These are phyloP conservation scores for Phialophora chinensis DNA, from an alignment of 2,329 filamentous ascomycete species.

Conservation along the genomic window DNA sequence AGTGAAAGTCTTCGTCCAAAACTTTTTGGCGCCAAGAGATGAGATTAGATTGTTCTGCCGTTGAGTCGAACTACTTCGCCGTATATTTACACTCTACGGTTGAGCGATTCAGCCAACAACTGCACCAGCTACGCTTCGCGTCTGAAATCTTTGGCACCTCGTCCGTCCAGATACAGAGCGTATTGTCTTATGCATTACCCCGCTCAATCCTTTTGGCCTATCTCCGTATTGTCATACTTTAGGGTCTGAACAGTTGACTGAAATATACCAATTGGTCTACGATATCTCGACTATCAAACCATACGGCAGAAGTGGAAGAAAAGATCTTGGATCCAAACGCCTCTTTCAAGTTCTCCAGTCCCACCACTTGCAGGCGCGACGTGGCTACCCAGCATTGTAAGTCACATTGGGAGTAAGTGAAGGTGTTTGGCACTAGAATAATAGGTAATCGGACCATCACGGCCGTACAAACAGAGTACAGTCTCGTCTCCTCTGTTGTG, in stretches of 20 bases:
- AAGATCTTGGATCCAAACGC: neutral
- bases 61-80: neutral
- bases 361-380: neutral
- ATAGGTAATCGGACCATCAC: neutral
- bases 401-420: neutral
- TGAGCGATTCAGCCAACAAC: neutral
- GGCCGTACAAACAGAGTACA: neutral
- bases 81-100: no score
- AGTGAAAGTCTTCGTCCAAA: slow-evolving; percentile 3
- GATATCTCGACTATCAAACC: neutral
- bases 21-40: slow-evolving; percentile 6
- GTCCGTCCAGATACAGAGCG: neutral
- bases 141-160: neutral
- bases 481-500: neutral
- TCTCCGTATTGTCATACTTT: neutral
- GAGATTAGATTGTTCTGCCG: neutral
- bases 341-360: neutral
- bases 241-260: neutral
- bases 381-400: neutral
- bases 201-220: no score
- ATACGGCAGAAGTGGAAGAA: neutral
- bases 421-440: neutral
- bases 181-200: neutral
- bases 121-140: neutral
- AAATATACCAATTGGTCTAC: neutral